These are phyloP conservation scores for Emericellopsis atlantica DNA, from an alignment of 2,329 filamentous ascomycete species.

Conservation along the genomic window DNA sequence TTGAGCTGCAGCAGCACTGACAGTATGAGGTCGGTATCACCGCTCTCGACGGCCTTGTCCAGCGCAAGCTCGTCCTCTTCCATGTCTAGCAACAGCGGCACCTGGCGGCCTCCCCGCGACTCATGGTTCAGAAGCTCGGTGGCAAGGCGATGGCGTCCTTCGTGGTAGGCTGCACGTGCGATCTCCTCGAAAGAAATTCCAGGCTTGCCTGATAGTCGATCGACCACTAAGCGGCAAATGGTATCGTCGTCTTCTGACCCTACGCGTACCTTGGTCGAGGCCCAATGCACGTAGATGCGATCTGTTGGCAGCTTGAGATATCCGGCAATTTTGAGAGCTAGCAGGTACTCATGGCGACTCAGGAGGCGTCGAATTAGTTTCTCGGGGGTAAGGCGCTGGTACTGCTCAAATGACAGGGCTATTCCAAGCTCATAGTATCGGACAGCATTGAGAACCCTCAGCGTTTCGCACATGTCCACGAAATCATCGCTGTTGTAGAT, in stretches of 20 bases:
- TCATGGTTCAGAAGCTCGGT: slow-evolving; percentile 89
- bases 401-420: slow-evolving; percentile 87
- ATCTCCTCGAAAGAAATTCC: slow-evolving; percentile 96
- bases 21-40: slow-evolving; percentile 86
- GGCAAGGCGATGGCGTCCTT: slow-evolving; percentile 78
- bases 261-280: slow-evolving; percentile 79
- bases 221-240: slow-evolving; percentile 76
- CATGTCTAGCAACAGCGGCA: slow-evolving; percentile 85
- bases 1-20: slow-evolving; percentile 80
- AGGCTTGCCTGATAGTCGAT: slow-evolving; percentile 73
- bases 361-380: slow-evolving; percentile 76
- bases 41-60: slow-evolving; percentile 92
- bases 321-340: slow-evolving; percentile 78
- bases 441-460: slow-evolving; percentile 85
- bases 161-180: slow-evolving; percentile 83
- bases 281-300: slow-evolving; percentile 93
- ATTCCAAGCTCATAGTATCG: slow-evolving; percentile 86
- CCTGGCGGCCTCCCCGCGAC: slow-evolving; percentile 87
- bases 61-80: slow-evolving; percentile 90
- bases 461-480: slow-evolving; percentile 91
- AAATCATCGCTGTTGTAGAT: slow-evolving; percentile 98
- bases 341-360: slow-evolving; percentile 79
- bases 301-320: slow-evolving; percentile 80
- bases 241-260: slow-evolving; percentile 79
- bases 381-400: slow-evolving; percentile 79